Conservation (phyloP, 1,284 basidiomycete species). For the Ganoderma lingzhi region DNA sequence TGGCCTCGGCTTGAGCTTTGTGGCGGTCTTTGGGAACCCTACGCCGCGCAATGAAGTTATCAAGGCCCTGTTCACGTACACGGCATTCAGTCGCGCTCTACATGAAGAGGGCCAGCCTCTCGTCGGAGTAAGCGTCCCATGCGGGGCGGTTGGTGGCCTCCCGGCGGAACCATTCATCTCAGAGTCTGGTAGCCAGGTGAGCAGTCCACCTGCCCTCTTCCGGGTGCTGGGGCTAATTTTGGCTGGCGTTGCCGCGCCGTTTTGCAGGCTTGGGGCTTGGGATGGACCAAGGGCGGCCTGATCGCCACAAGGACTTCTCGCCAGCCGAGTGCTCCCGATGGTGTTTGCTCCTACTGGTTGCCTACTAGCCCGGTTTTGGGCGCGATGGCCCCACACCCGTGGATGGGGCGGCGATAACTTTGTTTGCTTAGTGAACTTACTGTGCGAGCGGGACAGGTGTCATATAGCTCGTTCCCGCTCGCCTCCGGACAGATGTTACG, state of each 20-base stretch:
- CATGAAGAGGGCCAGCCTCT: neutral
- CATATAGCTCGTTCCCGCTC: neutral
- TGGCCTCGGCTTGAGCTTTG: neutral
- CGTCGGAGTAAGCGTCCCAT: neutral
- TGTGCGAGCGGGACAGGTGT: slow-evolving; percentile 6
- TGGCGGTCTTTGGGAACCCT: neutral
- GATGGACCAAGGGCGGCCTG: neutral
- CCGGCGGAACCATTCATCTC: neutral
- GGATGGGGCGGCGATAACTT: neutral
- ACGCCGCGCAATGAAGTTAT: neutral
- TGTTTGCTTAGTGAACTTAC: neutral
- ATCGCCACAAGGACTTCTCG: neutral
- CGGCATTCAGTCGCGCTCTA: neutral
- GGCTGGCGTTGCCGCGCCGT: neutral
- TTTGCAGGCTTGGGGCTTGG: neutral
- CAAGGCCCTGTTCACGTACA: neutral
- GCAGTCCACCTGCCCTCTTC: slow-evolving; percentile 3
- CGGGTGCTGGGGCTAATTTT: slow-evolving; percentile 1
- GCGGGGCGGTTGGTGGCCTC: neutral
- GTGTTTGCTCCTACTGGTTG: neutral
- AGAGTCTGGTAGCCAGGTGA: neutral
- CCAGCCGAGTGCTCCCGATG: neutral
- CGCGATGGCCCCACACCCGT: neutral
- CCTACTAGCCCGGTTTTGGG: neutral
- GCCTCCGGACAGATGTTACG: neutral